Conservation (phyloP, 306 rosid genomes). For the Dryas octopetala region DNA sequence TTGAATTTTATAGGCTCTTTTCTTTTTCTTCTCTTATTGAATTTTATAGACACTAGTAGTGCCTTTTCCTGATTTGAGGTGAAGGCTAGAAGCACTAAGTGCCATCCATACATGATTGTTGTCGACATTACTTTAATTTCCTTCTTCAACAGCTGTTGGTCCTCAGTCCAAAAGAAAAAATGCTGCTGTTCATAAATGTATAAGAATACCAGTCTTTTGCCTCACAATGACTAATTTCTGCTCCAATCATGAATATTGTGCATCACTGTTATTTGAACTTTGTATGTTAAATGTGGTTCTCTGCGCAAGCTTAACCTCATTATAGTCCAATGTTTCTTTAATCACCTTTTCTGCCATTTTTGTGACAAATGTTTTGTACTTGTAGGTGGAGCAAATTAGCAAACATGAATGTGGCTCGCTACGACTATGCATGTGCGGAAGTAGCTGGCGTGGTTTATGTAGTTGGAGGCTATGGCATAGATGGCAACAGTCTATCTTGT, state of each 20-base stretch:
- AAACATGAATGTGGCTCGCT: slow-evolving; percentile 66
- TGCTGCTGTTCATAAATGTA: neutral
- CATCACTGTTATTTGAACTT: neutral
- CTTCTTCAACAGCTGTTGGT: neutral
- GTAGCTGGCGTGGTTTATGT: slow-evolving; percentile 79
- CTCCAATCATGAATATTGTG: neutral
- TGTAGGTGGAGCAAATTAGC: slow-evolving; percentile 82
- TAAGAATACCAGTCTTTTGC: neutral
- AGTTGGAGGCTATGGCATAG: slow-evolving; percentile 76
- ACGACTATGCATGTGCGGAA: slow-evolving; percentile 86
- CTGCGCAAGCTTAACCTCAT: neutral
- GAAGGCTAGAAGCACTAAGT: neutral
- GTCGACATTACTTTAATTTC: neutral
- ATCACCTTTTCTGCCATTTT: neutral
- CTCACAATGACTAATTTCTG: neutral
- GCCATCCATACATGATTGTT: neutral
- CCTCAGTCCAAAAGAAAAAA: no score
- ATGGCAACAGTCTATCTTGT: slow-evolving; percentile 69
- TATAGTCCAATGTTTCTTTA: neutral
- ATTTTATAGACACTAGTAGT: neutral
- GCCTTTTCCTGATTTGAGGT: neutral
- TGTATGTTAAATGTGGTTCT: neutral
- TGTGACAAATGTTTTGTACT: slow-evolving; percentile 20
- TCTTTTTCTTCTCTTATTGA: no score
- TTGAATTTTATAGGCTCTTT: neutral